Evolutionary conservation across 345 rosid species (phyloP), one percentile per base, ranked within the genome.

Genomic region (Gossypium turneri): DNA sequence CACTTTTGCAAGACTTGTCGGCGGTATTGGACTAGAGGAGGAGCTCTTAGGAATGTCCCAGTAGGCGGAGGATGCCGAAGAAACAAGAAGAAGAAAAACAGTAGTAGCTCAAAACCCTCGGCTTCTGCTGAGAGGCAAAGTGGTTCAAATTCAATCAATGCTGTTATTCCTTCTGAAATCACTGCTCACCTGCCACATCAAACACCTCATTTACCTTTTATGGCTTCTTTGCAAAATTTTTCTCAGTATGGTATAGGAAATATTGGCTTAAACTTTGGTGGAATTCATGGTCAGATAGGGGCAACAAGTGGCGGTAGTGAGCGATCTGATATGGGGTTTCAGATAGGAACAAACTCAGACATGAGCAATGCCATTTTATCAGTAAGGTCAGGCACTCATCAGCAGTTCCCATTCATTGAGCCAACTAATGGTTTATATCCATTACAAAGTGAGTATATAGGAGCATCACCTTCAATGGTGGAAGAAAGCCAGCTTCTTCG

Each of bases 1-100:
- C 86, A 92, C 87, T 90, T 87, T 73, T 92, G 97, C 79, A 92
- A 92, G 77, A 86, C 86, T 12, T 92, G 97, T 56, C 90, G 94
- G 59, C 86, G 94, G 17, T 90, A 92, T 82, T 92, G 97, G 97
- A 92, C 97, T 38, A 74, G 80, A 63, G 97, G 94, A 0, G 97
- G 97, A 1, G 89, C 93, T 52, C 82, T 88, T 19, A 84, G 97
- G 74, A 90, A 76, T 75, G 94, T 92, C 60, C 97, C 97, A 1
- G 92, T 90, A 3, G 94, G 97, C 2, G 94, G 97, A 29, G 90
- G 97, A 3, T 86, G 92, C 82, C 83, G 93, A 62, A 85, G 84
- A 75, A 88, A 83, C 84, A 92, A 87, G 85, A 92, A 87, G 77
- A 87, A 65, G 80, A 86, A 81, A 81, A 81, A 61, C 78, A 82